These are phyloP conservation scores for Wickerhamomyces mucosus DNA, from an alignment of 805 yeast genomes.

Conservation along the genomic window DNA sequence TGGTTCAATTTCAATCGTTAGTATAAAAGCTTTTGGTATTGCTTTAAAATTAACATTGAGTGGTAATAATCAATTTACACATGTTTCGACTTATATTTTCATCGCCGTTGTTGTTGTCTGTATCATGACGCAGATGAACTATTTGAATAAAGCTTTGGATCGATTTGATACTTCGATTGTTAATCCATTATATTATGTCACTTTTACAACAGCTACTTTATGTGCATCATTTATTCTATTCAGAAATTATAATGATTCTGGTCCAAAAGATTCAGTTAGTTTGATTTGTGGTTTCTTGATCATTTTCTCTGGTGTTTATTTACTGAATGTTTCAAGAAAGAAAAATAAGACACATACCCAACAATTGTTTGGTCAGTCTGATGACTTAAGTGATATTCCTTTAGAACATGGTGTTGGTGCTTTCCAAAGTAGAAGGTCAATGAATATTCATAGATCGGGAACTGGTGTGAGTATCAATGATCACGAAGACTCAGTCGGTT, in stretches of 20 bases:
- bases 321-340: conserved; percentile 69
- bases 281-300: conserved; percentile 77
- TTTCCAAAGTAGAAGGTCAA: conserved; percentile 64
- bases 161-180: conserved; percentile 90
- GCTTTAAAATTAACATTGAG: conserved; percentile 76
- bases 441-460: conserved; percentile 47
- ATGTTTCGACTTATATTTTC: conserved; percentile 76
- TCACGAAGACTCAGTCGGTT: conserved; percentile 40
- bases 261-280: conserved; percentile 71
- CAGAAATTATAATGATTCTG: conserved; percentile 78
- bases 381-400: conserved; percentile 62
- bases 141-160: conserved; percentile 86
- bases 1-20: conserved; percentile 85
- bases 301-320: conserved; percentile 80
- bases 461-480: conserved; percentile 24
- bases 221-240: conserved; percentile 80
- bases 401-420: conserved; percentile 80
- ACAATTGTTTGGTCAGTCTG: conserved; percentile 31
- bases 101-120: conserved; percentile 69
- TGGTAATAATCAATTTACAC: conserved; percentile 84
- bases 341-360: conserved; percentile 37
- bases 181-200: conserved; percentile 83
- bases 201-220: conserved; percentile 83
- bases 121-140: conserved; percentile 86
- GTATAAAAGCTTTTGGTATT: conserved; percentile 89